A percentile compares a stretch with the other conserved stretches of the same genome.
phyloP scores from a whole-genome alignment of 495 filamentous ascomycete genomes.

The Symbiotaphrina buchneri region DNA sequence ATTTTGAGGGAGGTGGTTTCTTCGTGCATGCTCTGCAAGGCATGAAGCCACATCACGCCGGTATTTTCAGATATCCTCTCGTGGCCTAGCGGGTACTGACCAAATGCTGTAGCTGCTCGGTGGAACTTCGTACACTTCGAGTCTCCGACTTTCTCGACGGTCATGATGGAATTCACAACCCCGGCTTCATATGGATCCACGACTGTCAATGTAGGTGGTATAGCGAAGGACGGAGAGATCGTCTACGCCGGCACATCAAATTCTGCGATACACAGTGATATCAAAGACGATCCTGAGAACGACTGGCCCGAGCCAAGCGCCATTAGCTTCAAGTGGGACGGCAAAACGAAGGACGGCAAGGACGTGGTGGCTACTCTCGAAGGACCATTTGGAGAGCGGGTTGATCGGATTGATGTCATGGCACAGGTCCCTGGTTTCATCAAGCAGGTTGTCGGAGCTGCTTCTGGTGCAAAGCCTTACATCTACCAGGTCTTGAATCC shows the following conservation, averaged over 20 bases:
- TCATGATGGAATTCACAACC: slow-evolving; percentile 92
- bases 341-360: slow-evolving; percentile 56
- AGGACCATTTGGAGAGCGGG: slow-evolving; percentile 39
- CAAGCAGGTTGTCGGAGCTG: slow-evolving; percentile 71
- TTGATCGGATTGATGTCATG: slow-evolving; percentile 90
- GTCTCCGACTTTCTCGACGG: slow-evolving; percentile 58
- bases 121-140: slow-evolving; percentile 95
- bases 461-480: slow-evolving; percentile 82
- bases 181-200: slow-evolving; percentile 87
- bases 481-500: slow-evolving; percentile 68
- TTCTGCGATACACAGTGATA: slow-evolving; percentile 39
- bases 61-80: slow-evolving; percentile 16
- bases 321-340: slow-evolving; percentile 57
- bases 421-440: slow-evolving; percentile 86
- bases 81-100: slow-evolving; percentile 2
- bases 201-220: slow-evolving; percentile 61
- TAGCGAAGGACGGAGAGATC: slow-evolving; percentile 62
- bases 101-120: slow-evolving; percentile 34
- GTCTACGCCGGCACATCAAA: slow-evolving; percentile 44
- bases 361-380: slow-evolving; percentile 41
- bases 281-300: slow-evolving; percentile 46
- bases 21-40: slow-evolving; percentile 75
- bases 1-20: slow-evolving; percentile 58
- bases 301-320: slow-evolving; percentile 75
- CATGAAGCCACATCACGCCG: slow-evolving; percentile 97